Evolutionary conservation across 106 monocot species (phyloP), one percentile per base, ranked within the genome.

Genomic region (Xerophyta viscosa): DNA sequence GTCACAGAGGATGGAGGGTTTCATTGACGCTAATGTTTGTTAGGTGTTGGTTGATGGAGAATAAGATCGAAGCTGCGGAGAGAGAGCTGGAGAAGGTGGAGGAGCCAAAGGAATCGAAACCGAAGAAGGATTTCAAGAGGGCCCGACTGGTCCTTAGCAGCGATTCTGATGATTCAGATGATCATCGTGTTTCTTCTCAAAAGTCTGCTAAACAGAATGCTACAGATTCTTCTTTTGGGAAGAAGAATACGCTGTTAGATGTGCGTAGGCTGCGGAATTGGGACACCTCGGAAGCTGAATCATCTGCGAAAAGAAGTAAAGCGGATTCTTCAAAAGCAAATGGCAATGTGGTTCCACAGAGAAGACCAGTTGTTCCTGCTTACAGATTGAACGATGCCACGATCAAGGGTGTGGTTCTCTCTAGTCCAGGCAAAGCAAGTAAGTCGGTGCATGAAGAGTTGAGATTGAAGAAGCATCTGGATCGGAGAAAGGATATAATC

Each of bases 111-210:
- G 48, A 23, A 18, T 12, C 37, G 19, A 29, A 51, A 61, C 19
- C 25, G 18, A 49, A 43, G 76, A 31, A 49, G 53, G 65, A 64
- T 56, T n/a, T n/a, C n/a, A 73, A 66, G 62, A 78, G 53, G 68
- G 60, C 62, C 50, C 54, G 63, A 27, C 43, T 67, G 52, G 45
- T 78, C 3, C 23, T 57, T 36, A 59, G 57, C 27, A 67, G 57
- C 27, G 72, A 72, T 72, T 78, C 78, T n/a, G 78, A n/a, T n/a
- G n/a, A 78, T 20, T 52, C 62, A 20, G 77, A 67, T 19, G 77
- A 66, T 2, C 54, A 37, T 26, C 27, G 29, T 3, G 31, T 59
- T 23, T 60, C 57, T 56, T 61, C 62, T 10, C 45, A 61, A 42
- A 12, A 21, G 11, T 30, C 29, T 0, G 49, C 14, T 64, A 20